These are phyloP conservation scores for Pseudocercospora fijiensis DNA, from an alignment of 2,329 filamentous ascomycete genomes.

Conservation along the genomic window DNA sequence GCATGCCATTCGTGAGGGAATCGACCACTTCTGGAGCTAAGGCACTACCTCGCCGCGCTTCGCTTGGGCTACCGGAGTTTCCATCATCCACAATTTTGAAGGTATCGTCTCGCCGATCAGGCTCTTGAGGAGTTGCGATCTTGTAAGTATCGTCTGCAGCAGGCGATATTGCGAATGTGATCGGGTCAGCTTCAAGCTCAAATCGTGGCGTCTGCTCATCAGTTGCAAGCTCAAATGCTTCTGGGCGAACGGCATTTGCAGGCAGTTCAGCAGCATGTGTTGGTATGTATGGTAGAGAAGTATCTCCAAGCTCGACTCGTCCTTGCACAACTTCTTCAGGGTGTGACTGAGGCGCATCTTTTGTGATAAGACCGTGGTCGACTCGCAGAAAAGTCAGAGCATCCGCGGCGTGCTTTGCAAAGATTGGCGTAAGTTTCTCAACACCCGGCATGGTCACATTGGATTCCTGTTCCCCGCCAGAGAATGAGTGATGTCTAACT, in stretches of 20 bases:
- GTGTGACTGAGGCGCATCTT: slow-evolving; percentile 38
- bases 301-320: slow-evolving; percentile 33
- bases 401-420: slow-evolving; percentile 49
- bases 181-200: slow-evolving; percentile 41
- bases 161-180: slow-evolving; percentile 37
- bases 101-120: slow-evolving; percentile 32
- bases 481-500: slow-evolving; percentile 30
- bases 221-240: slow-evolving; percentile 30
- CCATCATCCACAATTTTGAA: slow-evolving; percentile 10
- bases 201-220: slow-evolving; percentile 33
- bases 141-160: slow-evolving; percentile 37
- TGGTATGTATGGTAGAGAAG: slow-evolving; percentile 26
- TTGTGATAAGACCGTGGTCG: slow-evolving; percentile 56
- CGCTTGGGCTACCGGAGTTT: slow-evolving; percentile 3
- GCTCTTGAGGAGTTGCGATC: slow-evolving; percentile 2
- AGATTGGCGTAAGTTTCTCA: slow-evolving; percentile 55
- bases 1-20: slow-evolving; percentile 20
- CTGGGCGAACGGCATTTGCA: slow-evolving; percentile 26
- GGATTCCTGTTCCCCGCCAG: slow-evolving; percentile 18
- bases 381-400: slow-evolving; percentile 56
- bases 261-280: slow-evolving; percentile 34
- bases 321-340: slow-evolving; percentile 29
- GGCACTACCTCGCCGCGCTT: slow-evolving; percentile 43
- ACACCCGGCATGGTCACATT: slow-evolving; percentile 47
- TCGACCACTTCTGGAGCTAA: slow-evolving; percentile 50